These are phyloP conservation scores for Beverwykella pulmonaria DNA, from an alignment of 495 filamentous ascomycete species.

Conservation along the genomic window DNA sequence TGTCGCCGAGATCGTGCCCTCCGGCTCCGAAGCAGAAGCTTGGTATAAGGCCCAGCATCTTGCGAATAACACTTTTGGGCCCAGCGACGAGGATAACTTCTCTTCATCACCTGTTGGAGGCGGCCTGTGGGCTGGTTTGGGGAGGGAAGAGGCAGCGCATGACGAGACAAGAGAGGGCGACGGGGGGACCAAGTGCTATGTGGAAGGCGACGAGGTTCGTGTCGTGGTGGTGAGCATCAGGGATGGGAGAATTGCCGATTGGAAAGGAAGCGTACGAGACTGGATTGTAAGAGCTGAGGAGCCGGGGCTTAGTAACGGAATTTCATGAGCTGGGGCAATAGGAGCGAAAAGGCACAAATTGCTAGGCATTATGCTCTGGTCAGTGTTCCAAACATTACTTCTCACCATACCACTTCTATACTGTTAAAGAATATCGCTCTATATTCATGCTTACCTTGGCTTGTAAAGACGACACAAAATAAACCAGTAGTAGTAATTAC, in stretches of 20 bases:
- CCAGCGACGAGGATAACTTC: conserved; percentile 53
- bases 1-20: conserved; percentile 68
- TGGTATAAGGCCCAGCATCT: conserved; percentile 82
- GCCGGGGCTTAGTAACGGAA: too few species aligned
- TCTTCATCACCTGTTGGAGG: conserved; percentile 17
- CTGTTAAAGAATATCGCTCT: too few species aligned
- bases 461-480: too few species aligned
- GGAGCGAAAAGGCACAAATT: too few species aligned
- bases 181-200: conserved; percentile 46
- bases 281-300: conserved; percentile 34
- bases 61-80: conserved; percentile 84
- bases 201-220: conserved; percentile 46
- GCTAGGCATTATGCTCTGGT: too few species aligned
- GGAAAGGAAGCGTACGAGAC: conserved; percentile 47
- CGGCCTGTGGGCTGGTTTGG: conserved; percentile 23
- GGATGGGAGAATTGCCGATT: conserved; percentile 49
- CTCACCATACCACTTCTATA: too few species aligned
- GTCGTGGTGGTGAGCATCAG: conserved; percentile 49
- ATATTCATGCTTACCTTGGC: too few species aligned
- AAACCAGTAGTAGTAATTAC: too few species aligned
- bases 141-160: conserved; percentile 3
- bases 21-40: conserved; percentile 73
- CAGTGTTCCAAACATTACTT: too few species aligned
- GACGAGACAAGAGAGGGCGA: conserved; percentile 38
- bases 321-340: too few species aligned